Evolutionary conservation across 805 yeast species (phyloP).

Genomic region (Candida incommunis): DNA sequence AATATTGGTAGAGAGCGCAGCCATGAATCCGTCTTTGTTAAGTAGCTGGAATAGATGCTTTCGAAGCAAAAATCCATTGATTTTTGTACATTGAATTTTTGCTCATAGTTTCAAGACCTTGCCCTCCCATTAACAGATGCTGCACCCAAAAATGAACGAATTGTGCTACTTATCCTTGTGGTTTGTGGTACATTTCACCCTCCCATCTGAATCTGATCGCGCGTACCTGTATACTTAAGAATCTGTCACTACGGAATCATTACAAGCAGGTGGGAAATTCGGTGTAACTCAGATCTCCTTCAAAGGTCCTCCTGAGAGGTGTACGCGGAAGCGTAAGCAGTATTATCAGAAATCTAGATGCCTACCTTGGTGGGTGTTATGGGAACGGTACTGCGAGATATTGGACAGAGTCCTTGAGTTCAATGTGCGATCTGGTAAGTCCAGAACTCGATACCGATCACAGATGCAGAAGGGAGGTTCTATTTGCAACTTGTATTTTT

Average conservation of each 20-base stretch:
- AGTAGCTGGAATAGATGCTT: too few species aligned
- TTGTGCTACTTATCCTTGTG: background rate
- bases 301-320: slow-evolving; percentile 2
- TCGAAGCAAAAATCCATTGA: too few species aligned
- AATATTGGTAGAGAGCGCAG: too few species aligned
- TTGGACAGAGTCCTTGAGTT: slow-evolving; percentile 1
- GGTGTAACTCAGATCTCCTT: background rate
- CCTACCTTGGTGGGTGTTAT: background rate
- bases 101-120: too few species aligned
- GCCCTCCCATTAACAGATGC: too few species aligned
- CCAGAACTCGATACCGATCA: slow-evolving; percentile 2
- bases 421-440: slow-evolving; percentile 1
- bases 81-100: too few species aligned
- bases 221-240: background rate
- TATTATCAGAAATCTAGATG: background rate
- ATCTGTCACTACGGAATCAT: background rate
- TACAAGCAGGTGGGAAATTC: slow-evolving; percentile 1
- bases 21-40: too few species aligned
- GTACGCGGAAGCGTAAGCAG: slow-evolving; percentile 2
- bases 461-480: background rate
- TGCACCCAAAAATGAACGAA: too few species aligned
- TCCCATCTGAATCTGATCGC: slow-evolving; percentile 1
- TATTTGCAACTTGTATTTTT: too few species aligned
- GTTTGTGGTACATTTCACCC: too few species aligned
- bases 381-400: slow-evolving; percentile 1